Evolutionary conservation across 495 filamentous ascomycete species (phyloP).

Genomic region (Aspergillus haitiensis): DNA sequence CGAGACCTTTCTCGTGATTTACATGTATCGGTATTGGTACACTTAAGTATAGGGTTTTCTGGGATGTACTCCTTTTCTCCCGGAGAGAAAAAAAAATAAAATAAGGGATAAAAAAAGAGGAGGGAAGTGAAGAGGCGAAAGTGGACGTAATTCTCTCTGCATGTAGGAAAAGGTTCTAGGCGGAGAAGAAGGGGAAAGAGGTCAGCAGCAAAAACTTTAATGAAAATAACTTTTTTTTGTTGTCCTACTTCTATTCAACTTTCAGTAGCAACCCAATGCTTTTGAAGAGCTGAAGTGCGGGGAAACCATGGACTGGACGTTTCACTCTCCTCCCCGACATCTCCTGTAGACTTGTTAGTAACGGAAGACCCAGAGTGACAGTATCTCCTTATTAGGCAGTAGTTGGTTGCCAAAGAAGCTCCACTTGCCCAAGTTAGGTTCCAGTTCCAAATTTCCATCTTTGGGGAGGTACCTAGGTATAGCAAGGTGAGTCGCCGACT

Average conservation of each 20-base stretch:
- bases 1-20: too few species aligned
- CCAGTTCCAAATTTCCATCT: too few species aligned
- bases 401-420: too few species aligned
- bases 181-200: too few species aligned
- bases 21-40: too few species aligned
- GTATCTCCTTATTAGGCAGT: too few species aligned
- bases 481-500: too few species aligned
- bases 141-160: neutral
- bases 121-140: neutral
- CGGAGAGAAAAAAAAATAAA: too few species aligned
- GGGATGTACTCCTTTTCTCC: too few species aligned
- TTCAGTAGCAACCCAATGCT: neutral
- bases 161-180: neutral
- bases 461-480: too few species aligned
- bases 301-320: neutral
- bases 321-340: neutral
- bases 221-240: neutral
- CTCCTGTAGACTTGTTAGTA: neutral
- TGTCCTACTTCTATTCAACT: neutral
- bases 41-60: too few species aligned
- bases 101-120: neutral
- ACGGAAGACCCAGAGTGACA: neutral
- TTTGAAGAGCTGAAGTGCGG: neutral
- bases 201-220: neutral
- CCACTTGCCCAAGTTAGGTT: too few species aligned